A percentile compares a stretch with the other conserved stretches of the same genome.
Evolutionary conservation across 345 rosid genomes (phyloP).

Genomic region (Passiflora organensis): DNA sequence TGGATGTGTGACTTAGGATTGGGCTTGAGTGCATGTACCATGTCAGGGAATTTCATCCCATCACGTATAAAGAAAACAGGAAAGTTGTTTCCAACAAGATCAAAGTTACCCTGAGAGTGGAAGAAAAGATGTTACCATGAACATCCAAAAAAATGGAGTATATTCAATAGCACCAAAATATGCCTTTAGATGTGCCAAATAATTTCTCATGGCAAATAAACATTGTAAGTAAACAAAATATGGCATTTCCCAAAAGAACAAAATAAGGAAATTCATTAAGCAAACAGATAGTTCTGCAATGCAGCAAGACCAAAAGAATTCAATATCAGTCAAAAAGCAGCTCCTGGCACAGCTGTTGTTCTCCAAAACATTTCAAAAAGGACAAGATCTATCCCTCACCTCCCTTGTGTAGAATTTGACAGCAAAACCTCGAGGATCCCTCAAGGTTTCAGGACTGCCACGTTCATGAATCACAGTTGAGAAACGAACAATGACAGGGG

Average conservation of each 20-base stretch:
- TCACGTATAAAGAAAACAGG: conserved; percentile 94
- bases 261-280: too few species aligned
- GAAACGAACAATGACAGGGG: conserved; percentile 94
- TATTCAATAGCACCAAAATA: neutral
- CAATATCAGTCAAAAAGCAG: too few species aligned
- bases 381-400: conserved; percentile 38
- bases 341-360: too few species aligned
- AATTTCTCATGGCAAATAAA: too few species aligned
- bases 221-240: too few species aligned
- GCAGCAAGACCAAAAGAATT: too few species aligned
- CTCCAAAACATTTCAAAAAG: too few species aligned
- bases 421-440: conserved; percentile 97
- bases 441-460: conserved; percentile 95
- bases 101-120: conserved; percentile 79
- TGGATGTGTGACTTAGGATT: conserved; percentile 93
- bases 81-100: conserved; percentile 97
- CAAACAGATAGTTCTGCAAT: too few species aligned
- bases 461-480: conserved; percentile 99
- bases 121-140: too few species aligned
- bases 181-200: too few species aligned
- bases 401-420: conserved; percentile 97
- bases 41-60: conserved; percentile 95
- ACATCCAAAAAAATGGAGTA: neutral
- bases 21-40: conserved; percentile 93
- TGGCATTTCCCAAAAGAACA: too few species aligned